Conservation (phyloP, 768 basidiomycete genomes). For the Leucocoprinus sp. region DNA sequence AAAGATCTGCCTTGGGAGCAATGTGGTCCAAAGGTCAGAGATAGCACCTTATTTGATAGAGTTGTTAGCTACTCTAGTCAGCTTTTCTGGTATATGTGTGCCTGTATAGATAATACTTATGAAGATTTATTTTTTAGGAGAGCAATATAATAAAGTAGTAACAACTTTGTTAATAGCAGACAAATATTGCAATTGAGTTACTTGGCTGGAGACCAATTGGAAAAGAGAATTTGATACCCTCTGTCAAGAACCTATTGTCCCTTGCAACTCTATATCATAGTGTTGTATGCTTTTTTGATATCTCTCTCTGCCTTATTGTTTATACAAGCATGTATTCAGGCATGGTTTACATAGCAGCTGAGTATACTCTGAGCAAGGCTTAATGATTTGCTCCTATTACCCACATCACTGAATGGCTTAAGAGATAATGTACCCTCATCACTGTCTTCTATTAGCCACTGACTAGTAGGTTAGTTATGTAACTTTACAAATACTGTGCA, state of each 20-base stretch:
- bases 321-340: slow-evolving; percentile 35
- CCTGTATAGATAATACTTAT: not conserved
- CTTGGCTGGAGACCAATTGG: slow-evolving; percentile 46
- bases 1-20: slow-evolving; percentile 44
- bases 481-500: slow-evolving; percentile 72
- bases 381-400: slow-evolving; percentile 41
- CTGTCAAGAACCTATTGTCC: slow-evolving; percentile 62
- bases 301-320: not conserved
- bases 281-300: slow-evolving; percentile 48
- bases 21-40: slow-evolving; percentile 86
- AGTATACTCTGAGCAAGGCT: slow-evolving; percentile 54
- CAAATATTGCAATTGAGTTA: slow-evolving; percentile 64
- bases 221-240: slow-evolving; percentile 60
- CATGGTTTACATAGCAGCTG: slow-evolving; percentile 79
- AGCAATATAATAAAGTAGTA: slow-evolving; percentile 32
- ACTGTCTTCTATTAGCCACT: slow-evolving; percentile 1
- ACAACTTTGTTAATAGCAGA: slow-evolving; percentile 69
- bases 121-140: slow-evolving; percentile 24
- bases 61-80: slow-evolving; percentile 44
- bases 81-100: no score
- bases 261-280: slow-evolving; percentile 79
- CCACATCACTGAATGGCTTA: slow-evolving; percentile 38
- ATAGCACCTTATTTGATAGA: slow-evolving; percentile 65
- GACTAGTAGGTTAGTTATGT: slow-evolving; percentile 38
- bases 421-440: slow-evolving; percentile 37